Base-by-base conservation (phyloP, 2,329 filamentous ascomycete genomes). In the Aphanocladium album region DNA sequence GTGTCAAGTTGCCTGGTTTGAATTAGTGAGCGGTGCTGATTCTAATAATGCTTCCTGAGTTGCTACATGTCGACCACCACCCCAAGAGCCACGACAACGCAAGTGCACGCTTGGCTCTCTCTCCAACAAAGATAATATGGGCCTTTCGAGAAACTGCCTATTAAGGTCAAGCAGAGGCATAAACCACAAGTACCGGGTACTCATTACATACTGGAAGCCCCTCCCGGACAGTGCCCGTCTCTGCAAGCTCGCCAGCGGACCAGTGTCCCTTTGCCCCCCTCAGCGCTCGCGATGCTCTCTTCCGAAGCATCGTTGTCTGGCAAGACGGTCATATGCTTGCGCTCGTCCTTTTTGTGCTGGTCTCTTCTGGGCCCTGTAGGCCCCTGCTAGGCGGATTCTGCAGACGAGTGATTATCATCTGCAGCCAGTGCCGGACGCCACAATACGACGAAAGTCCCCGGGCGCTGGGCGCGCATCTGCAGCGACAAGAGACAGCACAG, bases 331-430 rank as follows among this genome's bases (percentile, higher is more conserved):
- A 39, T 17, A 39, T 39, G 35, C 35, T 17, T 39, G 35, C 35
- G 35, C 35, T 39, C 35, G 30, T 30, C 30, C 30, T 30, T 30
- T 30, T 39, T 39, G 5, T 12, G 5, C 35, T 30, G 19, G 21
- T 14, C 45, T 25, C 6, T 17, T 47, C 23, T 23, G 3, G 43
- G 19, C 19, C 45, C 45, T 25, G 41, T 17, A 4, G 11, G 8
- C 12, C 50, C 50, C 35, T 53, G 50, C 35, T 39, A 53, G 50
- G 35, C 51, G 35, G 35, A 47, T 46, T 57, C 54, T 57, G 43
- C 54, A 57, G 43, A 41, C 54, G 54, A 57, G 43, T 57, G 54
- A 57, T 57, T 47, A 57, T 57, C 54, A 57, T 57, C 41, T 56
- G 53, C 53, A 56, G 41, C 41, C 41, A 56, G 19, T 47, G 14